Evolutionary conservation across 805 yeast genomes (phyloP), one percentile per base, ranked within the genome.

Genomic region (Nakazawaea peltata): DNA sequence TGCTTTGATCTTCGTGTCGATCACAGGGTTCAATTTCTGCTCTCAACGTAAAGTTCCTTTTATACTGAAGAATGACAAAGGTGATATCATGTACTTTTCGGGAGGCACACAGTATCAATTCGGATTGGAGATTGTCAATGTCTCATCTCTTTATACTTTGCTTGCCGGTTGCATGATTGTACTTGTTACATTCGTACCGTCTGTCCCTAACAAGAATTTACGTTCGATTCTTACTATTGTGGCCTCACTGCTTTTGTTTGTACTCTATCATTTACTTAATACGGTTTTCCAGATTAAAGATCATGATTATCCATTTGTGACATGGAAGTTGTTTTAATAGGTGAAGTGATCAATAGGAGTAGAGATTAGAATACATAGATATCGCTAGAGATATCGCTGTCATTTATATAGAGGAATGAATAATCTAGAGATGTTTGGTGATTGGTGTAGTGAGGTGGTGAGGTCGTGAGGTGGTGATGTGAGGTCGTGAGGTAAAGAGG

Each of bases 91-190:
- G 54, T 67, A 61, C 45, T 67, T 79, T 37, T 69, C 81, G 39
- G 85, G 85, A 11, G 86, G 84, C 3, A 54, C 58, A 3, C 71
- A 68, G 37, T 76, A 75, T 63, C 90, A 81, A 55, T 75, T 81
- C 54, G 90, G 92, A 1, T 56, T 71, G 4, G 94, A 83, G 49
- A 65, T 77, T 3, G 48, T 75, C 4, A 51, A 78, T 2, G 68
- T 80, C 6, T 67, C 72, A 3, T 51, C 47, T 2, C 59, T 71
- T 43, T 83, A 82, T 46, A 42, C 67, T 5, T 44, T 56, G 0
- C 58, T 81, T 43, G 72, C 69, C 0, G 34, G 54, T 0, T 40
- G 65, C 4, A 34, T 71, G n/a, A 46, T 71, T 9, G 34, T 49
- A 1, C 51, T 81, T 29, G 58, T 71, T 4, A 49, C 55, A 18